Evolutionary conservation across 148 eudicot genomes (phyloP).

Genomic region (Nepenthes mirabilis): DNA sequence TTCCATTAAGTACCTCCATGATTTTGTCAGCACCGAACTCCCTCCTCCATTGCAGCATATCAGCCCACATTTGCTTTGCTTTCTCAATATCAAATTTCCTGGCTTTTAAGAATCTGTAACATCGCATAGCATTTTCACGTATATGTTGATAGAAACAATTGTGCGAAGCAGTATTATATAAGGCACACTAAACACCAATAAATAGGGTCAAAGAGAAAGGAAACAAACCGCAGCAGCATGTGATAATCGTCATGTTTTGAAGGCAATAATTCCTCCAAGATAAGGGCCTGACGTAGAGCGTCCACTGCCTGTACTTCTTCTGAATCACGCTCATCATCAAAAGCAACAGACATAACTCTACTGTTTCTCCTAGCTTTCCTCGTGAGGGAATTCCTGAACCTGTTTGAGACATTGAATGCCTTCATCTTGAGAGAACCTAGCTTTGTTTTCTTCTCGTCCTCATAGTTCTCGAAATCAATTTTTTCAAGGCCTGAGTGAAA

Average conservation of each 20-base stretch:
- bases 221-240: constrained; percentile 55
- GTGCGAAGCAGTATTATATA: not conserved
- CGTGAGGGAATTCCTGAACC: constrained; percentile 49
- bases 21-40: constrained; percentile 78
- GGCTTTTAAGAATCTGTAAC: constrained; percentile 76
- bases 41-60: constrained; percentile 90
- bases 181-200: not conserved
- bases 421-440: constrained; percentile 51
- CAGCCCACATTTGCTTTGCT: constrained; percentile 88
- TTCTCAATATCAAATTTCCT: constrained; percentile 88
- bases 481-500: constrained; percentile 37
- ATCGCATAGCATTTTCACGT: not conserved
- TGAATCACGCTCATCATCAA: constrained; percentile 71
- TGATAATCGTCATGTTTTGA: constrained; percentile 74
- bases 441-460: constrained; percentile 68
- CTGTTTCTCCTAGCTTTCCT: constrained; percentile 53
- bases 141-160: not conserved
- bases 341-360: constrained; percentile 50
- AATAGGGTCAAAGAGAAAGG: not conserved
- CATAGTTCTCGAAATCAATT: constrained; percentile 31
- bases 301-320: constrained; percentile 75
- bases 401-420: constrained; percentile 58
- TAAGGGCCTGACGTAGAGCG: constrained; percentile 58
- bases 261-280: constrained; percentile 69
- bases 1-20: constrained; percentile 41